Percentiles rank a stretch among this genome's conserved stretches.
Conservation (phyloP, 768 basidiomycete species). For the Pholiota conissans region DNA sequence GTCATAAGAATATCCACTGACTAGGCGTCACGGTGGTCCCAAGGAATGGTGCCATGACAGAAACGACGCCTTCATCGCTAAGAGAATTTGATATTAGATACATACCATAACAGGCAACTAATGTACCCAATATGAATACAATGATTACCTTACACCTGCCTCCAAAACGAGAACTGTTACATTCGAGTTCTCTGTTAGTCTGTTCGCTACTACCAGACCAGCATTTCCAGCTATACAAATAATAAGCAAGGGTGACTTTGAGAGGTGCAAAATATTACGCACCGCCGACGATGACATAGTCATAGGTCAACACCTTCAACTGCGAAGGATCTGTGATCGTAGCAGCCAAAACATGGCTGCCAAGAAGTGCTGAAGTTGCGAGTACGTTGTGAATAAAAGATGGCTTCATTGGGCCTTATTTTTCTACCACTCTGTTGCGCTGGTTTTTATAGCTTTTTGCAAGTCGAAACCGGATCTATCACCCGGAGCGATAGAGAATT, state of each 20-base stretch:
- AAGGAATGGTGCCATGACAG: slow-evolving; percentile 23
- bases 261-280: background rate
- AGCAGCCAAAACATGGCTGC: background rate
- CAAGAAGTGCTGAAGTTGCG: slow-evolving; percentile 5
- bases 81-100: background rate
- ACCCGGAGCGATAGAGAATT: background rate
- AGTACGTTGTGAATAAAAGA: slow-evolving; percentile 1
- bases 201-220: slow-evolving; percentile 54
- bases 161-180: slow-evolving; percentile 53
- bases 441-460: background rate
- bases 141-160: slow-evolving; percentile 50
- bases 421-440: background rate
- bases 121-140: slow-evolving; percentile 1
- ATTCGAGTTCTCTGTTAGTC: slow-evolving; percentile 49
- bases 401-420: background rate
- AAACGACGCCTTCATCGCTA: slow-evolving; percentile 23
- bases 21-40: slow-evolving; percentile 21
- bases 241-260: background rate
- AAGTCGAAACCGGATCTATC: background rate
- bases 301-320: slow-evolving; percentile 4
- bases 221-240: slow-evolving; percentile 44
- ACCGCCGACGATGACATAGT: slow-evolving; percentile 21
- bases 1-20: background rate
- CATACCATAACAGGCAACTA: background rate
- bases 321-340: slow-evolving; percentile 8